Percentiles rank a stretch among this genome's conserved stretches.
phyloP scores from a whole-genome alignment of 106 monocot species.

The Apostasia shenzhenica region DNA sequence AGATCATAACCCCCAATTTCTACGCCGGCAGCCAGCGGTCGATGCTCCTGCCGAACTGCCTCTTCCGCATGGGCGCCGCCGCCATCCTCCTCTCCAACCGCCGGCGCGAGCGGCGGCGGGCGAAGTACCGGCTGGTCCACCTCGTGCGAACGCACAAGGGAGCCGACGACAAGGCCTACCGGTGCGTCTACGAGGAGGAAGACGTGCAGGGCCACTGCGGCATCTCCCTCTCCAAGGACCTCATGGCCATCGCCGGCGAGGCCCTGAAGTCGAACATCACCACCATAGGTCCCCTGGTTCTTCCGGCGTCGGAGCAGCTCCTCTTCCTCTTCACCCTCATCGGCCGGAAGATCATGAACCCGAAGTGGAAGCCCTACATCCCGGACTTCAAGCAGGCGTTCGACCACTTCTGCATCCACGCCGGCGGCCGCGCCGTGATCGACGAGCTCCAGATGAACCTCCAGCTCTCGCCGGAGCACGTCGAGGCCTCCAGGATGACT shows the following conservation, averaged over 20 bases:
- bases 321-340: conserved; percentile 22
- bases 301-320: conserved; percentile 26
- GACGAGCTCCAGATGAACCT: conserved; percentile 81
- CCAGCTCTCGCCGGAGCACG: conserved; percentile 47
- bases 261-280: conserved; percentile 20
- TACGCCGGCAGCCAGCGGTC: conserved; percentile 19
- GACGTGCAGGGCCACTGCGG: conserved; percentile 11
- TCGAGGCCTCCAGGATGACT: conserved; percentile 75
- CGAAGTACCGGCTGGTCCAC: conserved; percentile 17
- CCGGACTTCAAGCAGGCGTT: conserved; percentile 83
- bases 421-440: conserved; percentile 77
- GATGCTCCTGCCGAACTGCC: conserved; percentile 22
- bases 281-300: conserved; percentile 15
- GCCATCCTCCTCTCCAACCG: conserved; percentile 22
- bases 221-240: conserved; percentile 19
- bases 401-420: conserved; percentile 94
- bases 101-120: conserved; percentile 8
- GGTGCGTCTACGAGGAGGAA: conserved; percentile 22
- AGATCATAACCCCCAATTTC: conserved; percentile 23
- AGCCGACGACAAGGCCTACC: conserved; percentile 17
- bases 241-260: conserved; percentile 20
- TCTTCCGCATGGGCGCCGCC: conserved; percentile 21
- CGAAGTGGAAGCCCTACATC: conserved; percentile 41
- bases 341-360: conserved; percentile 12
- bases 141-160: conserved; percentile 22